A percentile compares a stretch with the other conserved stretches of the same genome.
Conservation (phyloP, 2,329 filamentous ascomycete species). For the Penicillium sp. region DNA sequence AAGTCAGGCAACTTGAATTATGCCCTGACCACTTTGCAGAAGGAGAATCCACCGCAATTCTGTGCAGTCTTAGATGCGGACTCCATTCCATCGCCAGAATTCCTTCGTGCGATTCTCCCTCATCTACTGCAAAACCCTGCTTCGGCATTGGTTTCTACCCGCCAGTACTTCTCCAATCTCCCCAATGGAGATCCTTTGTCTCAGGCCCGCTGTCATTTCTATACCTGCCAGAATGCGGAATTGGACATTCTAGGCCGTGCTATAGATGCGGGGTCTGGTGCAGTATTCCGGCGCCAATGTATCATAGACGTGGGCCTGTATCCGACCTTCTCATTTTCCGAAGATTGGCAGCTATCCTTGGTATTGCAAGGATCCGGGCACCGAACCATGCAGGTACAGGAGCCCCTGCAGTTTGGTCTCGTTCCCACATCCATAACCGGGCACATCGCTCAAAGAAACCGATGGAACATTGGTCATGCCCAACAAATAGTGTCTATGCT, state of each 20-base stretch:
- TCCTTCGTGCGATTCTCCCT: conserved; percentile 38
- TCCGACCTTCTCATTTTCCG: conserved; percentile 36
- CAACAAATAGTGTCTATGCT: conserved; percentile 24
- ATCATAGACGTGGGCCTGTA: conserved; percentile 34
- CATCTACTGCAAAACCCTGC: conserved; percentile 32
- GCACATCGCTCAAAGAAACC: conserved; percentile 35
- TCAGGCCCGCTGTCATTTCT: conserved; percentile 33
- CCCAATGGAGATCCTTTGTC: conserved; percentile 32
- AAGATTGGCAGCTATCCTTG: conserved; percentile 37
- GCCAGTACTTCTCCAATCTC: conserved; percentile 38
- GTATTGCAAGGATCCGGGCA: conserved; percentile 32
- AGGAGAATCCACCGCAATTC: conserved; percentile 27
- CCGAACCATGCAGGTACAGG: conserved; percentile 30
- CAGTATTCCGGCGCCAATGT: conserved; percentile 32
- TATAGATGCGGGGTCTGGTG: conserved; percentile 37
- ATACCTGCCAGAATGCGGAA: conserved; percentile 33
- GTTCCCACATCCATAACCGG: conserved; percentile 37
- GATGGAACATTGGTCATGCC: conserved; percentile 39
- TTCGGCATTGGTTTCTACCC: conserved; percentile 33
- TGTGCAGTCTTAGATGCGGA: conserved; percentile 38
- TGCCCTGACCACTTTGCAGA: conserved; percentile 28
- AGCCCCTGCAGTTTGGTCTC: conserved; percentile 34
- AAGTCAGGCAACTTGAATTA: conserved; percentile 43
- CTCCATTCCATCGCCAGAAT: conserved; percentile 36
- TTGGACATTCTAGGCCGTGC: conserved; percentile 30